Percentiles rank a stretch among this genome's conserved stretches.
Conservation (phyloP, 129 eudicot genomes). For the Calendula officinalis region DNA sequence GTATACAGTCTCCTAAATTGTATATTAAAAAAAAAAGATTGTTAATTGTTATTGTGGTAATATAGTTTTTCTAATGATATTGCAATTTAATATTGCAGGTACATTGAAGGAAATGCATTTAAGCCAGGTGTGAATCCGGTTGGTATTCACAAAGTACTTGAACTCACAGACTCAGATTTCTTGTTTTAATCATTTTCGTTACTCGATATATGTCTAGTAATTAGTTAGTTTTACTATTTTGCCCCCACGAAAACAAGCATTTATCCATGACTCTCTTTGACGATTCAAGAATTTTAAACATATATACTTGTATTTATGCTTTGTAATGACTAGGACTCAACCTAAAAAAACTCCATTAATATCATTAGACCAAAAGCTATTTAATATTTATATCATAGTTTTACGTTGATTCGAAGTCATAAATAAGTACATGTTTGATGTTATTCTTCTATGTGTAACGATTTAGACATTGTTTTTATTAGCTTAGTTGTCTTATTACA, state of each 20-base stretch:
- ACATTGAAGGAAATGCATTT: slow-evolving; percentile 90
- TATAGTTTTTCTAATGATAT: neutral
- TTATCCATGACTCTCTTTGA: neutral
- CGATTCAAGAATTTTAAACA: slow-evolving; percentile 8
- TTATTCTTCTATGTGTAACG: too few relatives aligned
- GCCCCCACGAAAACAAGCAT: slow-evolving; percentile 23
- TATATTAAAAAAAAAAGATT: neutral
- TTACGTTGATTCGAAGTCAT: too few relatives aligned
- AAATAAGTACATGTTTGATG: too few relatives aligned
- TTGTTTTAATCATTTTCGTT: slow-evolving; percentile 35
- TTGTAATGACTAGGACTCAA: slow-evolving; percentile 10
- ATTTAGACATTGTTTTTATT: too few relatives aligned
- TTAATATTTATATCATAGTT: too few relatives aligned
- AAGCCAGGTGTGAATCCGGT: slow-evolving; percentile 82
- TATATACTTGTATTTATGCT: slow-evolving; percentile 7
- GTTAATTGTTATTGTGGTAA: neutral
- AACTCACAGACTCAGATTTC: slow-evolving; percentile 86
- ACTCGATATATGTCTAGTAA: slow-evolving; percentile 6
- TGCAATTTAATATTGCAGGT: slow-evolving; percentile 45
- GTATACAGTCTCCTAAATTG: neutral
- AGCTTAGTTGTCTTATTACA: too few relatives aligned
- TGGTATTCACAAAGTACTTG: slow-evolving; percentile 89
- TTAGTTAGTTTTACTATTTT: neutral
- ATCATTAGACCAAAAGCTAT: too few relatives aligned
- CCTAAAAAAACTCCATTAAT: too few relatives aligned